Conservation (phyloP, 2,329 filamentous ascomycete genomes). For the Alternaria dauci region DNA sequence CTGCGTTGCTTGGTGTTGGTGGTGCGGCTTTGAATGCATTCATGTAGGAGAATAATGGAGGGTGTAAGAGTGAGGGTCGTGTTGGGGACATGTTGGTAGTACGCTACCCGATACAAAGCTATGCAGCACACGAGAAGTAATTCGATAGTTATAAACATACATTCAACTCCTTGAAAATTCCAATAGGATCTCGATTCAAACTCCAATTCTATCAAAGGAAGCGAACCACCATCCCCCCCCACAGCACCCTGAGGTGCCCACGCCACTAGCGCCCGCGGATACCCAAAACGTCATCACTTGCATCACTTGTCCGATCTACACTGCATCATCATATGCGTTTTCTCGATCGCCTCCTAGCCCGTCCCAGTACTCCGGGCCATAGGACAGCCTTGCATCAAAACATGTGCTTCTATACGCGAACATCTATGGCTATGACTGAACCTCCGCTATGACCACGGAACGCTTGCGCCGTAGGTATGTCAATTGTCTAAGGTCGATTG, state of each 20-base stretch:
- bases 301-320: background rate
- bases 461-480: background rate
- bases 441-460: background rate
- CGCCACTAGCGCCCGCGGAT: background rate
- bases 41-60: too few relatives aligned
- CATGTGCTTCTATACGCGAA: background rate
- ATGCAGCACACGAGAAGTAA: too few relatives aligned
- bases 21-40: too few relatives aligned
- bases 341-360: background rate
- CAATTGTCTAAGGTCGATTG: background rate
- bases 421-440: background rate
- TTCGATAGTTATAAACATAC: too few relatives aligned
- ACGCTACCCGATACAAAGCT: too few relatives aligned
- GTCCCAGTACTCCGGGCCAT: background rate
- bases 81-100: too few relatives aligned
- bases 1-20: too few relatives aligned
- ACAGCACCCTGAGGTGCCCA: background rate
- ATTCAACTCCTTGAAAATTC: too few relatives aligned
- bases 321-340: background rate
- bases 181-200: too few relatives aligned
- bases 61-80: too few relatives aligned
- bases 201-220: too few relatives aligned
- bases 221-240: background rate
- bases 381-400: background rate
- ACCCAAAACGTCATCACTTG: background rate